Conservation (phyloP, 139 green algal genomes). For the Chlamydomonas incerta region DNA sequence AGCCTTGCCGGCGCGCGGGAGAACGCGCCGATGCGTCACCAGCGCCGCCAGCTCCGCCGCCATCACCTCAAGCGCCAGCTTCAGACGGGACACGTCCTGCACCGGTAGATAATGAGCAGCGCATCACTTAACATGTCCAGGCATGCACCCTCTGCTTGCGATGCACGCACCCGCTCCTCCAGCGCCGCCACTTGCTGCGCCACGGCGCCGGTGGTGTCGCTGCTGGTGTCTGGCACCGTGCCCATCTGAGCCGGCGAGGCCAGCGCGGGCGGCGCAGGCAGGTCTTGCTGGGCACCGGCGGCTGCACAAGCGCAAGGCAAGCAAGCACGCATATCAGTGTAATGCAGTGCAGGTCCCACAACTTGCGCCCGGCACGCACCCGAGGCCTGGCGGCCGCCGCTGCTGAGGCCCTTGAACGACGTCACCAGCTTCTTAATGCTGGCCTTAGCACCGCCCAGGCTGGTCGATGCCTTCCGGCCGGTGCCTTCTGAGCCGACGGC, state of each 20-base stretch:
- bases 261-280: too few species aligned
- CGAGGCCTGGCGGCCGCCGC: not conserved
- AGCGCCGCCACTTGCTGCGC: too few species aligned
- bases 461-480: not conserved
- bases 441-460: not conserved
- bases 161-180: too few species aligned
- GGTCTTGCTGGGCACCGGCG: not conserved
- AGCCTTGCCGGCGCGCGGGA: not conserved
- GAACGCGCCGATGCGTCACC: not conserved
- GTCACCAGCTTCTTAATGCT: conserved; percentile 19
- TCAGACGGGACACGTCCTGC: not conserved
- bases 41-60: not conserved
- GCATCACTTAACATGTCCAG: too few species aligned
- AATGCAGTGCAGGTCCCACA: not conserved
- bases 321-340: not conserved
- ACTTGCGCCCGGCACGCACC: not conserved
- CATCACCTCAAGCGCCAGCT: not conserved
- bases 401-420: not conserved
- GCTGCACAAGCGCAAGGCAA: not conserved
- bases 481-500: too few species aligned
- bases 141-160: too few species aligned
- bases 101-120: not conserved
- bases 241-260: too few species aligned
- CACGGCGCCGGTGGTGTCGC: too few species aligned
- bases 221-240: too few species aligned